Percentiles rank a stretch among this genome's conserved stretches.
Evolutionary conservation across 202 grass and related monocot genomes (phyloP).

Genomic region (Digitaria exilis): DNA sequence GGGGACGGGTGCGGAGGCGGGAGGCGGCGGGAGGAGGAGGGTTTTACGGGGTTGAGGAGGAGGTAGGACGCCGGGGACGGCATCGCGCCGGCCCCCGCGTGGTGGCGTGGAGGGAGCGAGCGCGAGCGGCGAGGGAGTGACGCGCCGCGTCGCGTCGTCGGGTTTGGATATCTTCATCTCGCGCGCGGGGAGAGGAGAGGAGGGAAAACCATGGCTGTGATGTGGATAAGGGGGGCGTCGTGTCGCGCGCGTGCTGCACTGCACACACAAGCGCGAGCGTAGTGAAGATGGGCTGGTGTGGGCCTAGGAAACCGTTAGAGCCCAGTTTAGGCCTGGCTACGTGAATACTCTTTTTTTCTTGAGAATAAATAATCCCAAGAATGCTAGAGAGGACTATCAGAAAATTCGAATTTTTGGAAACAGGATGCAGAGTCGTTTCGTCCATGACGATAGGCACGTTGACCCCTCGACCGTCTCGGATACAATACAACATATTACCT

Average conservation of each 20-base stretch:
- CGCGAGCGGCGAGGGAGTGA: constrained; percentile 32
- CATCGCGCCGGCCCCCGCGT: constrained; percentile 23
- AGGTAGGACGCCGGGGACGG: constrained; percentile 45
- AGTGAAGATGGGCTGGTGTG: not conserved
- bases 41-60: constrained; percentile 30
- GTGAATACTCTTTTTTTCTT: no score
- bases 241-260: constrained; percentile 8
- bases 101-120: constrained; percentile 19
- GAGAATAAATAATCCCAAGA: no score
- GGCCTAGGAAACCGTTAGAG: not conserved
- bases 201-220: no score
- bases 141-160: not conserved
- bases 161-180: not conserved
- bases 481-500: no score
- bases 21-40: not conserved
- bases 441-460: not conserved
- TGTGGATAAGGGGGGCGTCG: constrained; percentile 59
- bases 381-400: no score
- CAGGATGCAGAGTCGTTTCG: not conserved
- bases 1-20: not conserved
- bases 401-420: not conserved
- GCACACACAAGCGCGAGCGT: not conserved
- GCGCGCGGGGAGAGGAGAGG: not conserved
- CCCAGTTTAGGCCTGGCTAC: not conserved
- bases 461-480: not conserved